phyloP scores from a whole-genome alignment of 2,329 filamentous ascomycete species.

The Nothophoma quercina region DNA sequence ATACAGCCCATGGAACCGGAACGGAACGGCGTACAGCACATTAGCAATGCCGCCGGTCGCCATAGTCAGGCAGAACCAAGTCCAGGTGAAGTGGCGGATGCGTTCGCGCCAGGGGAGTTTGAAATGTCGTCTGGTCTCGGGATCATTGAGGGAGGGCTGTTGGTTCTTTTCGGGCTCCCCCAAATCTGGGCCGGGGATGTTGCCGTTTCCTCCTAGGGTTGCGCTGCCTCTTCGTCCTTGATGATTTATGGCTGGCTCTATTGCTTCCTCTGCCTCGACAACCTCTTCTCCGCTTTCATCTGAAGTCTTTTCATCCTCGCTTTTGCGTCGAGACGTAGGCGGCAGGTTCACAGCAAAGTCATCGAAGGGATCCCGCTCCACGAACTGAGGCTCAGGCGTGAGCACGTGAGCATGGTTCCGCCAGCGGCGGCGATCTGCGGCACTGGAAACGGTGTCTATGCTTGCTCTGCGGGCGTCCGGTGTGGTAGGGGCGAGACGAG shows the following conservation, averaged over 20 bases:
- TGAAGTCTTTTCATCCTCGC: neutral
- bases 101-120: slow-evolving; percentile 49
- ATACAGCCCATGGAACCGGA: slow-evolving; percentile 55
- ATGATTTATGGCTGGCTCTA: neutral
- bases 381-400: slow-evolving; percentile 25
- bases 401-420: slow-evolving; percentile 31
- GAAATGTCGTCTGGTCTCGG: neutral
- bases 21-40: slow-evolving; percentile 60
- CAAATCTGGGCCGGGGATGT: neutral
- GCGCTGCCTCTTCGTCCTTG: neutral
- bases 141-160: too few relatives aligned
- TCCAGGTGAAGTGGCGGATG: slow-evolving; percentile 75
- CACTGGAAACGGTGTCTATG: slow-evolving; percentile 26
- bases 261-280: neutral
- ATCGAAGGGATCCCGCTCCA: slow-evolving; percentile 32
- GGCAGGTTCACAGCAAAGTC: slow-evolving; percentile 4
- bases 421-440: slow-evolving; percentile 32
- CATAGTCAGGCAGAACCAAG: slow-evolving; percentile 78
- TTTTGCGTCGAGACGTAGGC: neutral
- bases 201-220: slow-evolving; percentile 1
- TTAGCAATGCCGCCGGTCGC: slow-evolving; percentile 68
- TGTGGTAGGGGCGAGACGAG: neutral
- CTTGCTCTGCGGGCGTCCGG: slow-evolving; percentile 1
- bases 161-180: neutral
- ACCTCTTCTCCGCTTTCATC: neutral